These are phyloP conservation scores for Aspergillus spinulosporus DNA, from an alignment of 2,329 filamentous ascomycete genomes.

Conservation along the genomic window DNA sequence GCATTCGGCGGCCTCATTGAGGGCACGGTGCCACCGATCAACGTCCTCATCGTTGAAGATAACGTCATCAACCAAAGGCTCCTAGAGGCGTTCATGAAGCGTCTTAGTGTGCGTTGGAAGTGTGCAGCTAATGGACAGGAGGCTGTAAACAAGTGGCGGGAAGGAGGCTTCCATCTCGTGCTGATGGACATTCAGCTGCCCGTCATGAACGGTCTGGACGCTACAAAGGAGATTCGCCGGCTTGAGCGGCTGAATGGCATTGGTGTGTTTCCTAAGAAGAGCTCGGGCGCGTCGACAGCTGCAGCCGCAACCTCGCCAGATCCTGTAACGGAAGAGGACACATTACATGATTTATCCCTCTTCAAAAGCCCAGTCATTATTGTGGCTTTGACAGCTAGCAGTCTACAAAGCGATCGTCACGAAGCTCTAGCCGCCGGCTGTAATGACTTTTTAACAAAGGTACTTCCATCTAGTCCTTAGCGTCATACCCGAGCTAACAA, in stretches of 20 bases:
- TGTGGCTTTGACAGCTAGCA: conserved; percentile 91
- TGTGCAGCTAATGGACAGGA: conserved; percentile 95
- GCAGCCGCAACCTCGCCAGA: conserved; percentile 24
- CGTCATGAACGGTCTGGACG: conserved; percentile 92
- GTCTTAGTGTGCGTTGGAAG: conserved; percentile 92
- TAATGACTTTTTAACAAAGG: conserved; percentile 98
- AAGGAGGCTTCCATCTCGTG: conserved; percentile 90
- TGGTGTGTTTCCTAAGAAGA: conserved; percentile 78
- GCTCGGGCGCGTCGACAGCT: conserved; percentile 54
- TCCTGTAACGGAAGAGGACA: conserved; percentile 39
- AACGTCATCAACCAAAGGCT: conserved; percentile 97
- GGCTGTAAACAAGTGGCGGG: conserved; percentile 88
- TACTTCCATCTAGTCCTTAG: conserved; percentile 44
- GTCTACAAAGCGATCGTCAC: conserved; percentile 90
- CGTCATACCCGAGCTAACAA: conserved; percentile 9
- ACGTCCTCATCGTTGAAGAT: conserved; percentile 95
- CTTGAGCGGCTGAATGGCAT: conserved; percentile 89
- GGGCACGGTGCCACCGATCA: conserved; percentile 87
- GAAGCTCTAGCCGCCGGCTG: conserved; percentile 93
- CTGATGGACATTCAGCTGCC: conserved; percentile 98
- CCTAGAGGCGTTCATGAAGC: conserved; percentile 91
- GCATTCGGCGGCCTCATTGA: conserved; percentile 68
- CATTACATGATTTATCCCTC: conserved; percentile 47
- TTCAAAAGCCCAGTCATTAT: conserved; percentile 99
- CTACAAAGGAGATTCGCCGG: conserved; percentile 89